phyloP scores from a whole-genome alignment of 257 asterid genomes.

The Thymus mandschuricus region DNA sequence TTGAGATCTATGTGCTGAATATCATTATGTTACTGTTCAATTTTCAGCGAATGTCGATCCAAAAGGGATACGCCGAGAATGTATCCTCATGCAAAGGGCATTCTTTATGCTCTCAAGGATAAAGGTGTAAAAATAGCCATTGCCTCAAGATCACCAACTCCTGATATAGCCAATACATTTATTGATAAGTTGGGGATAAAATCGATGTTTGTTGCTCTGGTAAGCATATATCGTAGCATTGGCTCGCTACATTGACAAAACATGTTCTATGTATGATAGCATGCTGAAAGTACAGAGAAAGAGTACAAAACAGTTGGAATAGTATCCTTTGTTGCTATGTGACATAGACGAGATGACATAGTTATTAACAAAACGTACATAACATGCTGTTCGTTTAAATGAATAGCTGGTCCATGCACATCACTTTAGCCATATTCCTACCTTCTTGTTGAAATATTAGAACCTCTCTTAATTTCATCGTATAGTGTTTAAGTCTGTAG shows the following conservation, averaged over 20 bases:
- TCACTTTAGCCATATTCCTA: neutral
- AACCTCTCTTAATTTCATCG: neutral
- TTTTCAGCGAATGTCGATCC: conserved; percentile 70
- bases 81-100: conserved; percentile 66
- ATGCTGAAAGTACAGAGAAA: neutral
- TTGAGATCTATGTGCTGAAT: conserved; percentile 14
- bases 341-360: neutral
- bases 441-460: conserved; percentile 5
- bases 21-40: conserved; percentile 8
- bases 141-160: conserved; percentile 77
- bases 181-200: conserved; percentile 72
- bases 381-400: neutral
- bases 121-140: conserved; percentile 61
- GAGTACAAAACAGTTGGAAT: neutral
- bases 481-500: neutral
- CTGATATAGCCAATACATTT: conserved; percentile 79
- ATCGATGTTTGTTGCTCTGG: conserved; percentile 87
- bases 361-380: neutral
- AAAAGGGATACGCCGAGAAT: conserved; percentile 54
- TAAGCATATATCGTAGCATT: conserved; percentile 28
- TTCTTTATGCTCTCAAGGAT: conserved; percentile 57
- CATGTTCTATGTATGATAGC: conserved; percentile 6
- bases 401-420: neutral
- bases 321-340: neutral
- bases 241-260: conserved; percentile 10